Percentiles rank a stretch among this genome's conserved stretches.
Conservation (phyloP, 352 stramenopile species). For the Globisporangium recalcitrans region DNA sequence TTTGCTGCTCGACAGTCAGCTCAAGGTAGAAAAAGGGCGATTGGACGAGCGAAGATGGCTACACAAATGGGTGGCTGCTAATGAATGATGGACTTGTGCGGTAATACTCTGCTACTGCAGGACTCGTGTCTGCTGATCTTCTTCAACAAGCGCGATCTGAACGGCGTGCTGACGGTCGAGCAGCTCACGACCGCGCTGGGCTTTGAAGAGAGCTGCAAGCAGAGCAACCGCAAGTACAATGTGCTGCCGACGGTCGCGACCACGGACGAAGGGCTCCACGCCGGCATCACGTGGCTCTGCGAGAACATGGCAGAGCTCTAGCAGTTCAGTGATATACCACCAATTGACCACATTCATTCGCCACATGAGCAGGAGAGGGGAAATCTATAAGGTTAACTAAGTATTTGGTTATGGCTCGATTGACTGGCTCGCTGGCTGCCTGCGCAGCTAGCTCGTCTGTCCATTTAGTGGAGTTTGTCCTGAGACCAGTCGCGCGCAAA, state of each 20-base stretch:
- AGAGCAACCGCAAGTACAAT: constrained; percentile 42
- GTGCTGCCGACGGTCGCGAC: constrained; percentile 72
- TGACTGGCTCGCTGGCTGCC: not conserved
- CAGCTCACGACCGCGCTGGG: constrained; percentile 45
- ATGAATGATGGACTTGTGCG: not conserved
- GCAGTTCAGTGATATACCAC: not conserved
- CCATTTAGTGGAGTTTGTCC: constrained; percentile 17
- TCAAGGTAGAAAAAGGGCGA: constrained; percentile 27
- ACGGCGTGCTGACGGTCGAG: constrained; percentile 38
- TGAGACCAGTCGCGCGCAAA: constrained; percentile 82
- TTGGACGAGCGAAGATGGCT: not conserved
- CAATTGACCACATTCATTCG: no score
- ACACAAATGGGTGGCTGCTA: not conserved
- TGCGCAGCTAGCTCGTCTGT: constrained; percentile 6
- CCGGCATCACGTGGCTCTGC: constrained; percentile 75
- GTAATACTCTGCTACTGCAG: not conserved
- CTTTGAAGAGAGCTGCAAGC: constrained; percentile 44
- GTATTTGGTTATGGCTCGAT: not conserved
- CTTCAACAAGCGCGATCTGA: constrained; percentile 78
- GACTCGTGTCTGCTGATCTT: constrained; percentile 63
- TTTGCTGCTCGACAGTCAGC: constrained; percentile 61
- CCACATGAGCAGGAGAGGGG: not conserved
- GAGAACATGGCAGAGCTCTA: constrained; percentile 68
- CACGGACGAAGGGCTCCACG: constrained; percentile 66
- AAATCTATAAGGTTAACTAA: constrained; percentile 12